Conservation (phyloP, 345 rosid species). For the Populus davidiana region DNA sequence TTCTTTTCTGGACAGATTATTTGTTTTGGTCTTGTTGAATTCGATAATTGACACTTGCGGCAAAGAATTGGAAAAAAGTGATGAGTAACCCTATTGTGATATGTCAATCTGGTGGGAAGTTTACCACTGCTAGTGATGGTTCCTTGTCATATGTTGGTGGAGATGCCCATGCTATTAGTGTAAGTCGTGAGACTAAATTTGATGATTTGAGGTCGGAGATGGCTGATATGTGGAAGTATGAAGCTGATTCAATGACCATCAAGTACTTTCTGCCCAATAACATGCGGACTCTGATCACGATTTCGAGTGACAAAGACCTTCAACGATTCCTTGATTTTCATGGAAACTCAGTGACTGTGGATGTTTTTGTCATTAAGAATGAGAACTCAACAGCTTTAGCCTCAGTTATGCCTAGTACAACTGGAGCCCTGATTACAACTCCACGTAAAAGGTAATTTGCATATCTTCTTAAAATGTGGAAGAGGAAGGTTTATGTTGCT, state of each 20-base stretch:
- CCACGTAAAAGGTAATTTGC: constrained; percentile 29
- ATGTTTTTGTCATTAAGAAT: constrained; percentile 21
- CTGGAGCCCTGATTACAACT: not conserved
- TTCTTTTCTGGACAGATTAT: not conserved
- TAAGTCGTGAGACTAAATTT: constrained; percentile 15
- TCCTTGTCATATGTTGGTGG: constrained; percentile 24
- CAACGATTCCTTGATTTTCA: constrained; percentile 29
- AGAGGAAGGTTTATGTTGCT: not conserved
- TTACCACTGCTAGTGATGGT: constrained; percentile 18
- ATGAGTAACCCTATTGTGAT: constrained; percentile 16
- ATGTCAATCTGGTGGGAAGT: constrained; percentile 30
- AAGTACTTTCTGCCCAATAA: constrained; percentile 28
- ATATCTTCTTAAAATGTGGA: not conserved
- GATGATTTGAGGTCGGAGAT: constrained; percentile 21
- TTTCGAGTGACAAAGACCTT: constrained; percentile 26
- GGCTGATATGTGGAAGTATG: constrained; percentile 27
- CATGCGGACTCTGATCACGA: constrained; percentile 21
- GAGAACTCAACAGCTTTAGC: constrained; percentile 13
- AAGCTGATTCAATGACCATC: constrained; percentile 8
- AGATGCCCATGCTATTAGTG: constrained; percentile 27
- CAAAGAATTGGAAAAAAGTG: not conserved
- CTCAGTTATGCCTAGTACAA: constrained; percentile 1
- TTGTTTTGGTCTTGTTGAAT: constrained; percentile 3
- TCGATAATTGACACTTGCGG: not conserved
- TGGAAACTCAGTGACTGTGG: constrained; percentile 20